These are phyloP conservation scores for Trypanosoma congolense DNA, from an alignment of 208 protist genomes.

Conservation along the genomic window DNA sequence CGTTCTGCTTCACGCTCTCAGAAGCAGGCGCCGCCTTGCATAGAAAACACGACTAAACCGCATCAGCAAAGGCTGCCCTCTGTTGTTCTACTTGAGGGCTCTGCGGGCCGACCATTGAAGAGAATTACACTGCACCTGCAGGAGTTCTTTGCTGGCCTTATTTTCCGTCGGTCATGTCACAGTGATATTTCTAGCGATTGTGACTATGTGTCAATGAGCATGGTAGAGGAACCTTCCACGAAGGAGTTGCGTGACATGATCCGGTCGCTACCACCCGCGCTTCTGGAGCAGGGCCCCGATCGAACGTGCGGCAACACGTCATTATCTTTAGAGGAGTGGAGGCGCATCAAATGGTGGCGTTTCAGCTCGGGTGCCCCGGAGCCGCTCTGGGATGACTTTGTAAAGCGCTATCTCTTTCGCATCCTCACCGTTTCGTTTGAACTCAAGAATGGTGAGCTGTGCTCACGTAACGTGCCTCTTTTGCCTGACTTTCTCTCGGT, in stretches of 20 bases:
- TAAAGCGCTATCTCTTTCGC: constrained; percentile 24
- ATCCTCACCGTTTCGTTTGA: constrained; percentile 34
- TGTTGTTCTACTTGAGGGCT: not conserved
- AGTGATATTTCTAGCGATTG: not conserved
- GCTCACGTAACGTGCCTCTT: constrained; percentile 19
- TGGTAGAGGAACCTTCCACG: constrained; percentile 25
- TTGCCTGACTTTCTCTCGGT: constrained; percentile 37
- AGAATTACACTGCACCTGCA: constrained; percentile 11
- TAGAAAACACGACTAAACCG: not conserved
- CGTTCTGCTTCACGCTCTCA: not conserved
- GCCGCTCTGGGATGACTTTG: constrained; percentile 6
- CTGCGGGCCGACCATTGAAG: not conserved
- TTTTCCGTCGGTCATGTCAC: constrained; percentile 10
- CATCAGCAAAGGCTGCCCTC: not conserved
- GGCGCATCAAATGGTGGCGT: constrained; percentile 28
- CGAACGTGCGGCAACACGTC: not conserved
- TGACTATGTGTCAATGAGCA: not conserved
- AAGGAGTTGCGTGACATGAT: constrained; percentile 42
- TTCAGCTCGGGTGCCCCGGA: constrained; percentile 6
- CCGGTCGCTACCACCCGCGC: constrained; percentile 26
- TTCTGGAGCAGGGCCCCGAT: constrained; percentile 25
- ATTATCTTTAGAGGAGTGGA: constrained; percentile 21
- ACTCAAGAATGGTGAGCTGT: constrained; percentile 27
- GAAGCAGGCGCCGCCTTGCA: not conserved
- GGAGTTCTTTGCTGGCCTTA: constrained; percentile 16